These are phyloP conservation scores for Carpinus viminea DNA, from an alignment of 306 rosid species.

Conservation along the genomic window DNA sequence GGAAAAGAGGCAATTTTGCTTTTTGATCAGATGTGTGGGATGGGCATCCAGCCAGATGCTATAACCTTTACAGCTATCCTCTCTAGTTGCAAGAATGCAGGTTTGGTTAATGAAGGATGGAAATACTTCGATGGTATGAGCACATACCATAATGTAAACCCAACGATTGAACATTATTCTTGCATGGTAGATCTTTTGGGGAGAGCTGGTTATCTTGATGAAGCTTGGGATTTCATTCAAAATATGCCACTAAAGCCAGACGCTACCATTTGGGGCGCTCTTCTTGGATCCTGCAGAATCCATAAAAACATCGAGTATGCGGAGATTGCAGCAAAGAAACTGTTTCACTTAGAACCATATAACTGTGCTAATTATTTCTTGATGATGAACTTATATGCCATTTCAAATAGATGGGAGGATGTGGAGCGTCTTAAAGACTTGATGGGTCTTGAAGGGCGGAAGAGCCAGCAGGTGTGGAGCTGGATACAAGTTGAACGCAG, in stretches of 20 bases:
- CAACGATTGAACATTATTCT: slow-evolving; percentile 70
- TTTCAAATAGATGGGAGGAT: slow-evolving; percentile 56
- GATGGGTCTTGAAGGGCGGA: slow-evolving; percentile 42
- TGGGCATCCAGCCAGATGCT: slow-evolving; percentile 52
- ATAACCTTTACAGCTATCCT: slow-evolving; percentile 68
- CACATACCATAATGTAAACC: slow-evolving; percentile 44
- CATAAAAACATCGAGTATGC: slow-evolving; percentile 53
- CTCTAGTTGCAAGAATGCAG: slow-evolving; percentile 73
- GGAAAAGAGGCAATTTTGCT: slow-evolving; percentile 56
- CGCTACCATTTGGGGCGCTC: slow-evolving; percentile 69
- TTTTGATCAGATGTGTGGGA: slow-evolving; percentile 41
- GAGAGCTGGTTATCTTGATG: slow-evolving; percentile 68
- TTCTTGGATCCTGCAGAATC: slow-evolving; percentile 55
- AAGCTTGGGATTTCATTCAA: slow-evolving; percentile 66
- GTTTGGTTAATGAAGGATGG: slow-evolving; percentile 70
- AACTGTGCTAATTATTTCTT: slow-evolving; percentile 57
- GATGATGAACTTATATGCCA: slow-evolving; percentile 69
- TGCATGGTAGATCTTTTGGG: slow-evolving; percentile 86
- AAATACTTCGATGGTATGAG: slow-evolving; percentile 63
- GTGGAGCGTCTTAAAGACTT: slow-evolving; percentile 45
- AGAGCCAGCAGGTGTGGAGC: slow-evolving; percentile 58
- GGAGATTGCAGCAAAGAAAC: slow-evolving; percentile 57
- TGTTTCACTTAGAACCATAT: slow-evolving; percentile 59
- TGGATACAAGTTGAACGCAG: slow-evolving; percentile 57
- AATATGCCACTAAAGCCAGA: slow-evolving; percentile 56